These are phyloP conservation scores for Vigna angularis DNA, from an alignment of 306 rosid genomes.

Conservation along the genomic window DNA sequence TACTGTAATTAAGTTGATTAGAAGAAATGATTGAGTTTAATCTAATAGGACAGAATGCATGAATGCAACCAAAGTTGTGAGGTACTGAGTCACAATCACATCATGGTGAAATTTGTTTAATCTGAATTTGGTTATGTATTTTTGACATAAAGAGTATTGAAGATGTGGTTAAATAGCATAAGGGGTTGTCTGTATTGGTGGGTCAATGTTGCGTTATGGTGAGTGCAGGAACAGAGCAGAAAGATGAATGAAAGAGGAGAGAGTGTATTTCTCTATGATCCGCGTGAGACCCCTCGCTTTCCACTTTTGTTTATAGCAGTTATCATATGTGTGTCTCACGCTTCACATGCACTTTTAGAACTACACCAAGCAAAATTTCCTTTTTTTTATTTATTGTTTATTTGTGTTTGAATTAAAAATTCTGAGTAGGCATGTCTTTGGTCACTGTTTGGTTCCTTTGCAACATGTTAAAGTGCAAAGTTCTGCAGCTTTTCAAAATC, in stretches of 20 bases:
- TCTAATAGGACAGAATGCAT: too few species aligned
- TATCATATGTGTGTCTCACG: slow-evolving; percentile 43
- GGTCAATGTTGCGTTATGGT: slow-evolving; percentile 31
- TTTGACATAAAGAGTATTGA: too few species aligned
- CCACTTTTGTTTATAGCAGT: slow-evolving; percentile 49
- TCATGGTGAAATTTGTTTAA: too few species aligned
- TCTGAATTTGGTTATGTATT: too few species aligned
- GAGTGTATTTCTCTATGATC: slow-evolving; percentile 38
- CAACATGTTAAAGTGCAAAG: slow-evolving; percentile 55
- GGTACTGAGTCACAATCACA: too few species aligned
- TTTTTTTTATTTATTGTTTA: too few species aligned
- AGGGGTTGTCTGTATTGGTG: not conserved
- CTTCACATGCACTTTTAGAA: slow-evolving; percentile 39
- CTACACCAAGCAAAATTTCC: not conserved
- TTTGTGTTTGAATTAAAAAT: slow-evolving; percentile 43
- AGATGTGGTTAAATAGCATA: not conserved
- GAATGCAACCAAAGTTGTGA: too few species aligned
- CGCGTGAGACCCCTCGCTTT: slow-evolving; percentile 46
- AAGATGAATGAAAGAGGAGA: slow-evolving; percentile 11
- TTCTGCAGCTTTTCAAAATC: slow-evolving; percentile 52
- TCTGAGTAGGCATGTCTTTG: slow-evolving; percentile 57
- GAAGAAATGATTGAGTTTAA: too few species aligned
- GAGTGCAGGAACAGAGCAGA: slow-evolving; percentile 34
- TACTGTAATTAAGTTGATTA: too few species aligned
- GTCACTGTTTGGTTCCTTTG: slow-evolving; percentile 44